Evolutionary conservation across 108 stramenopile species (phyloP).

Genomic region (Skeletonema grethae): DNA sequence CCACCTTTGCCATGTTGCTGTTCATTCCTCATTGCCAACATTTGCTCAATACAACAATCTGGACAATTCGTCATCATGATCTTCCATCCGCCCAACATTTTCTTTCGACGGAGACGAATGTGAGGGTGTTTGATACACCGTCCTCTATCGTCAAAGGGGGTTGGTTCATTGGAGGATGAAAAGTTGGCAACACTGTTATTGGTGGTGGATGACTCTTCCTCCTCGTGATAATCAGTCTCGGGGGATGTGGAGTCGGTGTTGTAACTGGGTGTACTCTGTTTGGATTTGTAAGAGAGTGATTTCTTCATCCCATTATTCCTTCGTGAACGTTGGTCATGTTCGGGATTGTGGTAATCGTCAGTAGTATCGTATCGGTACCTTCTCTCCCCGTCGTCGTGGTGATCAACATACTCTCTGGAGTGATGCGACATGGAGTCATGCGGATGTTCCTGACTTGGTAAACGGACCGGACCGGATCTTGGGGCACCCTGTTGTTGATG

Average conservation of each 20-base stretch:
- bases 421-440: background rate
- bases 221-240: constrained; percentile 1
- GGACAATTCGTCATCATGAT: constrained; percentile 46
- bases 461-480: background rate
- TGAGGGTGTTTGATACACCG: constrained; percentile 42
- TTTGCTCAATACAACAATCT: constrained; percentile 49
- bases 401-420: background rate
- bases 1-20: background rate
- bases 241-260: background rate
- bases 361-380: background rate
- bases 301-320: background rate
- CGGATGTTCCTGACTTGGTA: background rate
- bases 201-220: background rate
- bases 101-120: constrained; percentile 43
- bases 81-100: constrained; percentile 48
- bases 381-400: background rate
- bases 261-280: background rate
- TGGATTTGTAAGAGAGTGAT: constrained; percentile 2
- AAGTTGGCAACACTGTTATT: background rate
- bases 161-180: constrained; percentile 9
- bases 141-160: constrained; percentile 33
- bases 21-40: constrained; percentile 34
- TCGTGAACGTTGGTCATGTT: constrained; percentile 10
- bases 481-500: background rate
- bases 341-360: background rate